Conservation (phyloP, 306 rosid genomes). For the cucumber (Cucumis sativus) region Cucumber_9930_V3 NC_026657.2:32896001-32896500, state of each 20-base stretch:
- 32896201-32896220: conserved; percentile 40
- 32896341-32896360: not conserved
- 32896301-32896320: conserved; percentile 20
- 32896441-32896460: conserved; percentile 20
- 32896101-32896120: conserved; percentile 63
- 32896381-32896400: conserved; percentile 26
- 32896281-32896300: conserved; percentile 25
- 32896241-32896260: conserved; percentile 22
- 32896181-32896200: conserved; percentile 28
- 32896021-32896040: conserved; percentile 30
- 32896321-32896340: conserved; percentile 27
- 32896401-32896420: conserved; percentile 32
- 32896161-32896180: conserved; percentile 28
- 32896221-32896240: conserved; percentile 21
- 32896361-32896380: conserved; percentile 12
- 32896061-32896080: conserved; percentile 23
- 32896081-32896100: conserved; percentile 50
- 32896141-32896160: conserved; percentile 27
- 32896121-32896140: conserved; percentile 62
- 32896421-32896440: conserved; percentile 32
- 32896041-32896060: conserved; percentile 9
- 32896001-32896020: conserved; percentile 28
- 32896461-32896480: not conserved
- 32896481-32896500: conserved; percentile 17
- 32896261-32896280: conserved; percentile 44